Base-by-base conservation (phyloP, 2,329 filamentous ascomycete species). In the Aspergillus flavus region DNA sequence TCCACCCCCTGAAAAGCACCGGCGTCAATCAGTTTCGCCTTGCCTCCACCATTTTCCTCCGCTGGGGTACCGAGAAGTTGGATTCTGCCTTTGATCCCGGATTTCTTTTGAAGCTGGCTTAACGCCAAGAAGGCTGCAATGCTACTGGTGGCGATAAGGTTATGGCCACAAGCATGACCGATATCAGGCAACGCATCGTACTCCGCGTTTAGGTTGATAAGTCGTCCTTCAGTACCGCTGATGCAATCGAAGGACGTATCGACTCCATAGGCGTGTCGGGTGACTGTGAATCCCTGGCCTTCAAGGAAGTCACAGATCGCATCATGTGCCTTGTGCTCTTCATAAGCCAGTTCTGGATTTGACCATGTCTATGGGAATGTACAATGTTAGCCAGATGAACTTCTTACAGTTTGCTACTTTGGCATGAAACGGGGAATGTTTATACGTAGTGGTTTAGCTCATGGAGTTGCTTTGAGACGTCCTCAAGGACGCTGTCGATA, bases 241-340 rank as follows among this genome's bases (percentile, higher is more conserved):
- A 79, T 74, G 14, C 79, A 82, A 54, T 81, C 80, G 65, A 87
- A 87, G 2, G 84, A 78, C 0, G 85, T 87, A 9, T 79, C 75
- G 0, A 87, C 66, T 3, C 82, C 84, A 67, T 84, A 85, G 0
- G 84, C 81, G 59, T 84, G 80, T 0, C 80, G 79, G 5, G 76
- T 82, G 6, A 86, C 82, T 0, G 69, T 62, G 66, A 83, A 84
- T 0, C 82, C 84, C 4, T 80, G 78, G 1, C 70, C 64, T 46
- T 81, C 75, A 0, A 87, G 75, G 45, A 82, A 78, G 5, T 73
- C 66, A 19, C 80, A 80, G 54, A 87, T 81, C 7, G 76, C 78
- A 45, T 85, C 80, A 65, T 86, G 84, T 7, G 85, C 85, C n/a
- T 77, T 78, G 69, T 80, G 73, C 66, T 87, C 85, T 58, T 85